A percentile compares a stretch with the other conserved stretches of the same genome.
phyloP scores from a whole-genome alignment of 805 yeast species.

The Hanseniaspora valbyensis region DNA sequence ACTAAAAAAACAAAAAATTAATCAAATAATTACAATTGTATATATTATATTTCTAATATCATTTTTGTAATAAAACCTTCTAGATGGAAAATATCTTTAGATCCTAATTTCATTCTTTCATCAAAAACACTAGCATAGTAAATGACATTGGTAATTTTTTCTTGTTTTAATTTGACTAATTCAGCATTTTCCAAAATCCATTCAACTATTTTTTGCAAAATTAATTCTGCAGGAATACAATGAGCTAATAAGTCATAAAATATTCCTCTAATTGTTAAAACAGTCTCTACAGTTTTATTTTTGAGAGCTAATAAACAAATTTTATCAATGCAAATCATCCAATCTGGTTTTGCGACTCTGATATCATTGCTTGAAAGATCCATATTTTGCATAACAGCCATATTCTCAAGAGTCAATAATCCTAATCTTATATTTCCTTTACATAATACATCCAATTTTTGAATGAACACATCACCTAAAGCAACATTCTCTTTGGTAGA shows the following conservation, averaged over 20 bases:
- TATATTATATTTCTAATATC: conserved; percentile 61
- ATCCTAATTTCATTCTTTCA: conserved; percentile 76
- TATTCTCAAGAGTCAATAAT: conserved; percentile 68
- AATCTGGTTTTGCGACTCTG: conserved; percentile 62
- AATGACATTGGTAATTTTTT: conserved; percentile 33
- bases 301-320: conserved; percentile 50
- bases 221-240: conserved; percentile 81
- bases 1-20: conserved; percentile 8
- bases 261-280: conserved; percentile 48
- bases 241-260: conserved; percentile 81
- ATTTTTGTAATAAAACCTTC: conserved; percentile 87
- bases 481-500: conserved; percentile 44
- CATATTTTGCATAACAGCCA: conserved; percentile 37
- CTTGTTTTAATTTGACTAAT: conserved; percentile 25
- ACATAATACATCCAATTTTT: conserved; percentile 36
- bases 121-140: conserved; percentile 59
- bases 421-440: conserved; percentile 68
- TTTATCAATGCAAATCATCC: conserved; percentile 70
- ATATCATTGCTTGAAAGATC: conserved; percentile 27
- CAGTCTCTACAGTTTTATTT: conserved; percentile 51
- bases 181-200: conserved; percentile 22
- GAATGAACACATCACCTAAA: conserved; percentile 19
- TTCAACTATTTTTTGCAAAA: conserved; percentile 35
- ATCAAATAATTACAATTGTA: conserved; percentile 7
- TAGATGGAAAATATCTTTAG: conserved; percentile 81